These are phyloP conservation scores for Cladosporium sp. DNA, from an alignment of 2,329 filamentous ascomycete genomes.

Conservation along the genomic window DNA sequence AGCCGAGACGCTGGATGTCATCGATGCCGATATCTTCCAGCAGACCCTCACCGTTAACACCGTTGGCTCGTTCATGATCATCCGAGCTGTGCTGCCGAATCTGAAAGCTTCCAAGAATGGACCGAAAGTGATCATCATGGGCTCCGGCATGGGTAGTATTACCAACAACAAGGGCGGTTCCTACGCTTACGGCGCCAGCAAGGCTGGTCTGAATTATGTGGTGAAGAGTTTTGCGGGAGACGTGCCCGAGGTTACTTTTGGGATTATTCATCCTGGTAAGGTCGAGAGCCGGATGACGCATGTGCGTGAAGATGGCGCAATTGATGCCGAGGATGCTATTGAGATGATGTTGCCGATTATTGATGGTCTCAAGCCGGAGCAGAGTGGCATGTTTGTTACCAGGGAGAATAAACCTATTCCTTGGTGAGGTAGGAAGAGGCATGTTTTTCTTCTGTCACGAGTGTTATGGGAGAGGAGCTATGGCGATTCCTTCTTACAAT, in stretches of 20 bases:
- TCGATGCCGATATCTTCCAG: constrained; percentile 6
- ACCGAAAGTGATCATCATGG: constrained; percentile 10
- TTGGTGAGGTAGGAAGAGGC: too few species aligned
- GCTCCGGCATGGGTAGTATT: constrained; percentile 10
- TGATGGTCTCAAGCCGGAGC: neutral
- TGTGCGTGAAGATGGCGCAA: constrained; percentile 7
- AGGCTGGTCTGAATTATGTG: constrained; percentile 11
- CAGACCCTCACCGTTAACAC: constrained; percentile 8
- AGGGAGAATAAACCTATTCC: constrained; percentile 9
- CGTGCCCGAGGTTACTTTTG: constrained; percentile 8
- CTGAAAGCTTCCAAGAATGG: neutral
- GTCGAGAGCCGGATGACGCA: constrained; percentile 13
- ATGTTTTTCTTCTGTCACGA: too few species aligned
- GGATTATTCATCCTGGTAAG: constrained; percentile 10
- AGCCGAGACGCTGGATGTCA: constrained; percentile 8
- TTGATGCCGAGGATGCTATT: constrained; percentile 10
- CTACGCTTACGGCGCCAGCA: constrained; percentile 12
- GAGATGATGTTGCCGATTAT: constrained; percentile 12
- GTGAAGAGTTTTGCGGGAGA: constrained; percentile 10
- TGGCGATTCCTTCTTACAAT: too few species aligned
- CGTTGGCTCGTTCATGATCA: constrained; percentile 10
- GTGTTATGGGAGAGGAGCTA: too few species aligned
- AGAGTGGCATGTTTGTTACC: constrained; percentile 11
- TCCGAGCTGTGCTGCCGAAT: constrained; percentile 10
- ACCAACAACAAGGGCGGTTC: constrained; percentile 10